A percentile compares a stretch with the other conserved stretches of the same genome.
Conservation (phyloP, 768 basidiomycete species). For the Chalciporus chontae region DNA sequence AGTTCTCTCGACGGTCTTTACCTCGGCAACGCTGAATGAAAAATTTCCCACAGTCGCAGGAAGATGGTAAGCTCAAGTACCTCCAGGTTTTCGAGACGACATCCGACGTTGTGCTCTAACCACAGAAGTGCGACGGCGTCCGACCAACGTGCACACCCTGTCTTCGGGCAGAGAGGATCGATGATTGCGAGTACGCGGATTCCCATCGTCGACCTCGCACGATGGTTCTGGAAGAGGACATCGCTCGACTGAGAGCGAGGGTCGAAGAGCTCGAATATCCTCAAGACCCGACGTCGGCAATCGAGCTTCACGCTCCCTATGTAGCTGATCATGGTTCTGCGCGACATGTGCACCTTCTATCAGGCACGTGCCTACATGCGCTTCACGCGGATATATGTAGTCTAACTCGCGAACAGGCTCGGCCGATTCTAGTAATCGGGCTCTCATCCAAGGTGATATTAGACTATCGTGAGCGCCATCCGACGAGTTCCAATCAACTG, state of each 20-base stretch:
- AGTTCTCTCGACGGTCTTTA: constrained; percentile 8
- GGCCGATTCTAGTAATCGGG: neutral
- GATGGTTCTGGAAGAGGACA: constrained; percentile 56
- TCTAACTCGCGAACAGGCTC: neutral
- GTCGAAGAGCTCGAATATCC: constrained; percentile 58
- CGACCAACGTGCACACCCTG: constrained; percentile 68
- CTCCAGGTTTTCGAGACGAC: too few relatives aligned
- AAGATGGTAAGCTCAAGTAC: constrained; percentile 43
- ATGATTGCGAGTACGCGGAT: constrained; percentile 72
- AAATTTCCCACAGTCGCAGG: constrained; percentile 34
- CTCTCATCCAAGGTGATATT: neutral
- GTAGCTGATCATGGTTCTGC: neutral
- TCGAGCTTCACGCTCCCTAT: constrained; percentile 54
- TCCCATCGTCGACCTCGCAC: constrained; percentile 58
- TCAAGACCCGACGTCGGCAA: constrained; percentile 41
- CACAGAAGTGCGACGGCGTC: constrained; percentile 63
- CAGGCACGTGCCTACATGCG: too few relatives aligned
- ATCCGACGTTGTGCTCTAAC: neutral
- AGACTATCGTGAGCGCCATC: neutral
- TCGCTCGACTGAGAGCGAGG: constrained; percentile 52
- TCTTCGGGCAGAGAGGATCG: constrained; percentile 51
- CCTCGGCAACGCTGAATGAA: neutral
- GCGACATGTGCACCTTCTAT: neutral
- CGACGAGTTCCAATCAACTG: neutral
- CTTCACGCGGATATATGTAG: too few relatives aligned